phyloP scores from a whole-genome alignment of 2,329 filamentous ascomycete species.

The Ophiognomonia clavigignenti-juglandacearum region DNA sequence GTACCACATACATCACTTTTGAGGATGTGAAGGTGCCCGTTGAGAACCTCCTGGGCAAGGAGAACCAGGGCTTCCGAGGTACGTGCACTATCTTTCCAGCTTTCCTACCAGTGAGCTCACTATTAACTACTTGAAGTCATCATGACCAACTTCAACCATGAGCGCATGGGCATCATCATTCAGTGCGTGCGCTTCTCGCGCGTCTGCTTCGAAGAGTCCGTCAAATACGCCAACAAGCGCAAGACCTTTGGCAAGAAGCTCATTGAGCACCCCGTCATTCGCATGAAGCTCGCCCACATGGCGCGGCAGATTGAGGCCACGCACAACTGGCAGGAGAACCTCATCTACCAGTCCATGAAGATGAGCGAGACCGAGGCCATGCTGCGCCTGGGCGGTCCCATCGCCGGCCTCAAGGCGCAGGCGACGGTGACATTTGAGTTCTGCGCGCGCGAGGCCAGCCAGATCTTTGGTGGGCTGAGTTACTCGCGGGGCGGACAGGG shows the following conservation, averaged over 20 bases:
- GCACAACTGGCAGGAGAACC: slow-evolving; percentile 95
- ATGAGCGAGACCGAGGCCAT: slow-evolving; percentile 96
- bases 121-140: slow-evolving; percentile 54
- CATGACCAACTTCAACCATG: slow-evolving; percentile 99
- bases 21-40: slow-evolving; percentile 99
- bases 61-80: slow-evolving; percentile 95
- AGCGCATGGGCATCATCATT: slow-evolving; percentile 97
- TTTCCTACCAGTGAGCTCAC: background rate
- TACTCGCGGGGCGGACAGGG: slow-evolving; percentile 94
- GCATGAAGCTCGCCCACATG: slow-evolving; percentile 97
- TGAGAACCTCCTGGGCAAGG: slow-evolving; percentile 97
- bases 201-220: slow-evolving; percentile 93
- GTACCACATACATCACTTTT: slow-evolving; percentile 96
- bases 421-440: slow-evolving; percentile 94
- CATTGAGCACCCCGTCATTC: slow-evolving; percentile 94
- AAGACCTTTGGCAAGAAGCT: slow-evolving; percentile 94
- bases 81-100: slow-evolving; percentile 18
- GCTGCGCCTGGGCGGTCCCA: slow-evolving; percentile 90
- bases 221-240: slow-evolving; percentile 97
- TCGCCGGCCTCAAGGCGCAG: slow-evolving; percentile 91
- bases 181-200: slow-evolving; percentile 93
- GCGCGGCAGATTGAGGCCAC: slow-evolving; percentile 94
- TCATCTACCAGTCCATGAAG: slow-evolving; percentile 86
- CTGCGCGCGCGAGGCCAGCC: slow-evolving; percentile 90
- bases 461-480: slow-evolving; percentile 93